Evolutionary conservation across 2,329 filamentous ascomycete genomes (phyloP).

Genomic region (Trichoderma koningii): DNA sequence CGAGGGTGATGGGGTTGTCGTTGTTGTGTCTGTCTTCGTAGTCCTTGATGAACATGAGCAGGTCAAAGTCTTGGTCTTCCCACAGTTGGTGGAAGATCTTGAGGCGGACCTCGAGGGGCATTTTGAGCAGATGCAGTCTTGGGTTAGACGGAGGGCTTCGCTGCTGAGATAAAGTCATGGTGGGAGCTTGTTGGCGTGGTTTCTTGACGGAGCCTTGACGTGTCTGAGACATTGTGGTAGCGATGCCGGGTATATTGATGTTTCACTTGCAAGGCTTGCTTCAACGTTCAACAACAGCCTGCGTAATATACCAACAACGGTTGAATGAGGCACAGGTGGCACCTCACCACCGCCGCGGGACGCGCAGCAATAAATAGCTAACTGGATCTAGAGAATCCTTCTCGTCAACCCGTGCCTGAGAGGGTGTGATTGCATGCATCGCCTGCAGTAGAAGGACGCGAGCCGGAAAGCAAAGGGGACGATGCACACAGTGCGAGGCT

Average conservation of each 20-base stretch:
- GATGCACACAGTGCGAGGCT: conserved; percentile 11
- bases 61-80: background rate
- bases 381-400: background rate
- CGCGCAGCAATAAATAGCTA: conserved; percentile 1
- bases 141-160: background rate
- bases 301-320: background rate
- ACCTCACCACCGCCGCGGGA: background rate
- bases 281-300: background rate
- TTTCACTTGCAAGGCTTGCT: too few relatives aligned
- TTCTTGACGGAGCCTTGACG: background rate
- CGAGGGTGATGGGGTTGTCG: conserved; percentile 7
- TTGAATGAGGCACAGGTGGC: background rate
- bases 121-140: background rate
- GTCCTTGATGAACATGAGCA: conserved; percentile 19
- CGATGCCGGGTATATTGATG: background rate
- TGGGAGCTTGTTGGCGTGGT: background rate
- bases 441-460: conserved; percentile 18
- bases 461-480: conserved; percentile 5
- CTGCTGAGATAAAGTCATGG: background rate
- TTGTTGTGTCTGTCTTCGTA: conserved; percentile 15
- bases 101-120: conserved; percentile 18
- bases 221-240: background rate
- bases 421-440: conserved; percentile 14
- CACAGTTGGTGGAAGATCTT: conserved; percentile 16
- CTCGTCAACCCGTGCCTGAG: background rate